Percentiles rank a stretch among this genome's conserved stretches.
phyloP scores from a whole-genome alignment of 148 eudicot genomes.

The Agrostemma githago region DNA sequence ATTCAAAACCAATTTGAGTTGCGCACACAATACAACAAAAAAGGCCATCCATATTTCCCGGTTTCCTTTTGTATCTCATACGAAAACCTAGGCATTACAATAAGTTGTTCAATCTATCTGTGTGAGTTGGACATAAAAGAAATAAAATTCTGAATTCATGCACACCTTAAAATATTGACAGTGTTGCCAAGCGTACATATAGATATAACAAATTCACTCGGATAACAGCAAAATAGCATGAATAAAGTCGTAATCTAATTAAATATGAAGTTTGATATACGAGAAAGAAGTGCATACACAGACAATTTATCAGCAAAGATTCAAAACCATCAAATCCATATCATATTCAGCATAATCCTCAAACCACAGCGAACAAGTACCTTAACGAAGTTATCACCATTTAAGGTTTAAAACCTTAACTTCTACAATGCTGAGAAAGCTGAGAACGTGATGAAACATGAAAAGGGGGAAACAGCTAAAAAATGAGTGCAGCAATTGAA shows the following conservation, averaged over 20 bases:
- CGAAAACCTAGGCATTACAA: neutral
- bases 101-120: neutral
- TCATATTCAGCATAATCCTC: neutral
- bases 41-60: neutral
- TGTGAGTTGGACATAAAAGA: slow-evolving; percentile 3
- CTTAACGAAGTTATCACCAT: neutral
- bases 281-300: neutral
- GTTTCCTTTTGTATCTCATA: neutral
- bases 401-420: neutral
- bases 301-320: neutral
- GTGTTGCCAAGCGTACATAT: neutral
- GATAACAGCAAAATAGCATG: neutral
- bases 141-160: neutral
- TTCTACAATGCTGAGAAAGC: neutral
- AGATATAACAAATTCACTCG: neutral
- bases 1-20: neutral
- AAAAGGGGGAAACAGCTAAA: neutral
- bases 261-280: neutral
- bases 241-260: neutral
- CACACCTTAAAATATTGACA: neutral
- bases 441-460: neutral
- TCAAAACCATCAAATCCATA: neutral
- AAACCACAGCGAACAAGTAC: neutral
- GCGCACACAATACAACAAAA: neutral
- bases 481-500: slow-evolving; percentile 4